Evolutionary conservation across 2,329 filamentous ascomycete species (phyloP).

Genomic region (Cryoendolithus antarcticus): DNA sequence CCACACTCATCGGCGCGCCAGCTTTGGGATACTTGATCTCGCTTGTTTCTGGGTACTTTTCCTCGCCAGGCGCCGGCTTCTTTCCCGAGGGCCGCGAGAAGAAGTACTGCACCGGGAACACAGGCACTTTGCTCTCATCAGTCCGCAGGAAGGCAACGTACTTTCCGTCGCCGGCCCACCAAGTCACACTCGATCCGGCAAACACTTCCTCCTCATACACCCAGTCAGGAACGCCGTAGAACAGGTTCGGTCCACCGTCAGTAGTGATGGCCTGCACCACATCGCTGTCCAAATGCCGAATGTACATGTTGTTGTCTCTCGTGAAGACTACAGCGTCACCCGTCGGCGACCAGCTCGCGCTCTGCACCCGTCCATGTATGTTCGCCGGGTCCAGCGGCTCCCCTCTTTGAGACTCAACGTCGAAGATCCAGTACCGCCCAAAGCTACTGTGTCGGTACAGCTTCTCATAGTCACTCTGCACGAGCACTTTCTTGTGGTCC

Average conservation of each 20-base stretch:
- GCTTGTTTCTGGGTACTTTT: slow-evolving; percentile 79
- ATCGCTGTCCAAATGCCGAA: slow-evolving; percentile 53
- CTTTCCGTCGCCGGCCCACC: slow-evolving; percentile 88
- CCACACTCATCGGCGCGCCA: slow-evolving; percentile 82
- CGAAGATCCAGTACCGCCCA: slow-evolving; percentile 80
- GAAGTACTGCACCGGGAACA: slow-evolving; percentile 90
- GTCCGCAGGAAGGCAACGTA: slow-evolving; percentile 86
- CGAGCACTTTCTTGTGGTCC: slow-evolving; percentile 72
- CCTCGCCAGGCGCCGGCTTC: slow-evolving; percentile 54
- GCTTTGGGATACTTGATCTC: slow-evolving; percentile 97
- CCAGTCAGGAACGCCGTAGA: slow-evolving; percentile 96
- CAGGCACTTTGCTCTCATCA: slow-evolving; percentile 82
- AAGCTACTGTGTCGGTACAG: slow-evolving; percentile 88
- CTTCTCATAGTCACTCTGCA: slow-evolving; percentile 58
- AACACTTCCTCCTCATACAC: slow-evolving; percentile 89
- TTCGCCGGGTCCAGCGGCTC: slow-evolving; percentile 65
- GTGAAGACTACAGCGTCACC: slow-evolving; percentile 86
- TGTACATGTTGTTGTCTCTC: slow-evolving; percentile 75
- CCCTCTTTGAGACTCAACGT: slow-evolving; percentile 67
- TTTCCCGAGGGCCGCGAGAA: slow-evolving; percentile 72
- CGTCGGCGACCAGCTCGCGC: slow-evolving; percentile 79
- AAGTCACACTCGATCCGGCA: slow-evolving; percentile 65
- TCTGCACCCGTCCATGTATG: slow-evolving; percentile 56
- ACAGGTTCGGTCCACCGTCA: slow-evolving; percentile 77
- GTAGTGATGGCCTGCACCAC: slow-evolving; percentile 62